phyloP scores from a whole-genome alignment of 495 filamentous ascomycete genomes.

The Elasticomyces elasticus region DNA sequence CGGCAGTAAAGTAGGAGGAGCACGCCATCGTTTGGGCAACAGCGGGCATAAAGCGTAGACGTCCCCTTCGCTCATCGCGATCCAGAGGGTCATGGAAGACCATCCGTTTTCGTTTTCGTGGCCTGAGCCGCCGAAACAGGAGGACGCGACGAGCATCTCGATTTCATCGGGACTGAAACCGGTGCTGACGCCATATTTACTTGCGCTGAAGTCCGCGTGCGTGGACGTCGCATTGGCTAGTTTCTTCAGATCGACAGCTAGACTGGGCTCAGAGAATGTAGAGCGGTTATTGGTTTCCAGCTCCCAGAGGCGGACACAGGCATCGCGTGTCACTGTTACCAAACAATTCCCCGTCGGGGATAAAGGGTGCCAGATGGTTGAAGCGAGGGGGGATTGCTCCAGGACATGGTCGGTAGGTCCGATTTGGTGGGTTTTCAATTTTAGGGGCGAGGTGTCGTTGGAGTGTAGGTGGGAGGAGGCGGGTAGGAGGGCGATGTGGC shows the following conservation, averaged over 20 bases:
- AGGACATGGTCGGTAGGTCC: constrained; percentile 83
- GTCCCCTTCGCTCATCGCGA: constrained; percentile 80
- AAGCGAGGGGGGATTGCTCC: constrained; percentile 63
- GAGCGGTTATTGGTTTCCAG: constrained; percentile 65
- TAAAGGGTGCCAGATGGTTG: constrained; percentile 78
- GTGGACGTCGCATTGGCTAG: constrained; percentile 65
- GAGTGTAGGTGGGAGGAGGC: constrained; percentile 61
- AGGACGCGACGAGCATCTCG: constrained; percentile 80
- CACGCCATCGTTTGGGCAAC: constrained; percentile 70
- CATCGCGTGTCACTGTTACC: constrained; percentile 76
- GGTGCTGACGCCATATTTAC: constrained; percentile 58
- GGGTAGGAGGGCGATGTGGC: constrained; percentile 70
- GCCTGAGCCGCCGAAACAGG: constrained; percentile 66
- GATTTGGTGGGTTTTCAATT: constrained; percentile 71
- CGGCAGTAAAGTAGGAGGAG: constrained; percentile 62
- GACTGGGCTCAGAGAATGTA: constrained; percentile 71
- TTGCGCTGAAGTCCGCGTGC: constrained; percentile 66
- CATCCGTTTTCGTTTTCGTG: constrained; percentile 59
- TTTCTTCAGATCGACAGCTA: constrained; percentile 73
- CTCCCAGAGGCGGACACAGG: constrained; percentile 81
- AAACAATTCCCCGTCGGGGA: constrained; percentile 60
- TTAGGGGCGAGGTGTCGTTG: constrained; percentile 52
- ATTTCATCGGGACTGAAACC: constrained; percentile 73
- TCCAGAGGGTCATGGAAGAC: constrained; percentile 85
- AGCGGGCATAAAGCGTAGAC: constrained; percentile 86